phyloP scores from a whole-genome alignment of 352 stramenopile genomes.

The Aphanomyces stellatus region DNA sequence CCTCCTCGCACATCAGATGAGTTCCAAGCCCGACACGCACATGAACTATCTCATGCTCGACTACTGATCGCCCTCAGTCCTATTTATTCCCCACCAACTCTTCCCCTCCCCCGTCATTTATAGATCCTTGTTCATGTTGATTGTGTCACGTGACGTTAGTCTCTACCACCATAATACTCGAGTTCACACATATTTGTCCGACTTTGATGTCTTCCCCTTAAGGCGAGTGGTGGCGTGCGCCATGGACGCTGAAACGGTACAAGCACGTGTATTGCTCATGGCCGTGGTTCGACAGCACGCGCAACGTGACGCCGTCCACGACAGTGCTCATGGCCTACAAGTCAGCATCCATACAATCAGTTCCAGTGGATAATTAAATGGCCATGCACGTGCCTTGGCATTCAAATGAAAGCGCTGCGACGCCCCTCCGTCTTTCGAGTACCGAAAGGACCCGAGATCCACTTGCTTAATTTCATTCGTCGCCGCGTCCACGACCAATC shows the following conservation, averaged over 20 bases:
- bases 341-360: too few species aligned
- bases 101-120: background rate
- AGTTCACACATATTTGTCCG: too few species aligned
- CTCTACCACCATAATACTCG: too few species aligned
- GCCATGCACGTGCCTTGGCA: conserved; percentile 21
- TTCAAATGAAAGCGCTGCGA: conserved; percentile 64
- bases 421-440: conserved; percentile 34
- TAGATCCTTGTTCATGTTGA: background rate
- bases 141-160: background rate
- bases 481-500: conserved; percentile 28
- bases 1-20: conserved; percentile 11
- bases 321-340: conserved; percentile 28
- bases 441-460: conserved; percentile 69
- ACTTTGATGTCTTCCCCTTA: background rate
- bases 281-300: conserved; percentile 77
- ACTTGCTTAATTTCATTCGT: conserved; percentile 34
- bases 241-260: conserved; percentile 84
- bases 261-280: conserved; percentile 82
- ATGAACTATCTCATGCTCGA: conserved; percentile 15
- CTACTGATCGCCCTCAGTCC: background rate
- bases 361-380: too few species aligned
- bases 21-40: conserved; percentile 8
- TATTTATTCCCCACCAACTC: background rate
- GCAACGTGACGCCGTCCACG: conserved; percentile 62
- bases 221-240: conserved; percentile 11